Evolutionary conservation across 2,329 filamentous ascomycete species (phyloP).

Genomic region (Fusarium sp.): DNA sequence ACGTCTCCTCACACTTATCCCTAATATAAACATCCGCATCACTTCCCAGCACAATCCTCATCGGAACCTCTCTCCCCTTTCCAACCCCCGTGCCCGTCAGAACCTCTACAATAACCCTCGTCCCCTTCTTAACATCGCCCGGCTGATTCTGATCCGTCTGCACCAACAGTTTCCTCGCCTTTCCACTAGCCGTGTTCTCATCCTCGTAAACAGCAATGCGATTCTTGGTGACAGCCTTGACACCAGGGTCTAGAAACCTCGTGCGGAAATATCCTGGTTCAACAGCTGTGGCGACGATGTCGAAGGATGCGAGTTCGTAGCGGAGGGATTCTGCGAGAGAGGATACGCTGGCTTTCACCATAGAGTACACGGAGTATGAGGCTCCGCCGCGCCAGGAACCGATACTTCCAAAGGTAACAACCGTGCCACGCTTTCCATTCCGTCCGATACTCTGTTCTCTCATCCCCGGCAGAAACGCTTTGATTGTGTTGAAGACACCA

Average conservation of each 20-base stretch:
- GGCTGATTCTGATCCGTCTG: conserved; percentile 62
- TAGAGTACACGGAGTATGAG: conserved; percentile 56
- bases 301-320: conserved; percentile 61
- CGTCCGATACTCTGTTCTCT: conserved; percentile 53
- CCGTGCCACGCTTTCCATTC: conserved; percentile 41
- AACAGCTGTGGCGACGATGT: conserved; percentile 58
- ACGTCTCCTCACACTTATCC: conserved; percentile 58
- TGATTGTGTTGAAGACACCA: conserved; percentile 62
- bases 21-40: conserved; percentile 61
- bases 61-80: conserved; percentile 63
- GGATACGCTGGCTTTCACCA: conserved; percentile 62
- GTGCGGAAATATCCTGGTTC: conserved; percentile 69
- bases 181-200: conserved; percentile 48
- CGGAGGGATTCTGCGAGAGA: conserved; percentile 60
- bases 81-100: conserved; percentile 64
- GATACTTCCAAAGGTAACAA: conserved; percentile 63
- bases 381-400: conserved; percentile 59
- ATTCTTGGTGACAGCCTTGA: conserved; percentile 45
- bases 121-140: conserved; percentile 68
- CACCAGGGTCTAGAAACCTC: conserved; percentile 58
- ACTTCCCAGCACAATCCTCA: conserved; percentile 67
- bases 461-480: conserved; percentile 63
- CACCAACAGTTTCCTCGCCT: conserved; percentile 50
- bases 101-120: conserved; percentile 66
- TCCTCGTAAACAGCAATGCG: conserved; percentile 53